phyloP scores from a whole-genome alignment of 495 filamentous ascomycete species.

The Neurospora tetrasperma region DNA sequence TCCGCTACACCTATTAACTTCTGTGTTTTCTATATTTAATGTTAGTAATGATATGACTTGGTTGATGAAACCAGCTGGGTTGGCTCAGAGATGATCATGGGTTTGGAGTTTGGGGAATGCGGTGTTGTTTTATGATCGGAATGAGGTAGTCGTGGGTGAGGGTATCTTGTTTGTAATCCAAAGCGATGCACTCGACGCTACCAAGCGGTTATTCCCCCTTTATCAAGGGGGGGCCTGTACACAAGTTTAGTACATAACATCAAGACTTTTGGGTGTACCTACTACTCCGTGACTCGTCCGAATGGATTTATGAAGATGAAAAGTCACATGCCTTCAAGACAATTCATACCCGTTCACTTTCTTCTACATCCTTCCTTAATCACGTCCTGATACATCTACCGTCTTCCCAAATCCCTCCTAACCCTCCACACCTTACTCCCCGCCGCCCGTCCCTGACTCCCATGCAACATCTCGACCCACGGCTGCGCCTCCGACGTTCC shows the following conservation, averaged over 20 bases:
- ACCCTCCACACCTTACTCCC: slow-evolving; percentile 46
- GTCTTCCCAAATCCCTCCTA: slow-evolving; percentile 39
- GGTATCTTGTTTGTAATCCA: background rate
- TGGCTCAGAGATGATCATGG: background rate
- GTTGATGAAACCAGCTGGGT: background rate
- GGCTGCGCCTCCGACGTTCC: slow-evolving; percentile 23
- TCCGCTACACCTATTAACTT: slow-evolving; percentile 39
- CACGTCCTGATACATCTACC: background rate
- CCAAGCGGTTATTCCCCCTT: background rate
- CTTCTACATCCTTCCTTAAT: too few species aligned
- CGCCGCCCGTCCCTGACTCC: slow-evolving; percentile 36
- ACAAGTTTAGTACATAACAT: background rate
- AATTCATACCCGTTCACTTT: too few species aligned
- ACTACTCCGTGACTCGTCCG: too few species aligned
- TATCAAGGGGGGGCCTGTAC: background rate
- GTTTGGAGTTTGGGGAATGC: background rate
- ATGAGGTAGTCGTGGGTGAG: background rate
- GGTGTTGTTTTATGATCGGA: background rate
- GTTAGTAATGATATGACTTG: background rate
- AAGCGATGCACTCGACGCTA: background rate
- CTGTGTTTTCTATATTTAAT: background rate
- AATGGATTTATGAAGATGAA: too few species aligned
- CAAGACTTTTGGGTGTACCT: background rate
- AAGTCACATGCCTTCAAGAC: too few species aligned
- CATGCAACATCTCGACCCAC: slow-evolving; percentile 43